Base-by-base conservation (phyloP, 1,284 basidiomycete species). In the Cutaneotrichosporon sp. region DNA sequence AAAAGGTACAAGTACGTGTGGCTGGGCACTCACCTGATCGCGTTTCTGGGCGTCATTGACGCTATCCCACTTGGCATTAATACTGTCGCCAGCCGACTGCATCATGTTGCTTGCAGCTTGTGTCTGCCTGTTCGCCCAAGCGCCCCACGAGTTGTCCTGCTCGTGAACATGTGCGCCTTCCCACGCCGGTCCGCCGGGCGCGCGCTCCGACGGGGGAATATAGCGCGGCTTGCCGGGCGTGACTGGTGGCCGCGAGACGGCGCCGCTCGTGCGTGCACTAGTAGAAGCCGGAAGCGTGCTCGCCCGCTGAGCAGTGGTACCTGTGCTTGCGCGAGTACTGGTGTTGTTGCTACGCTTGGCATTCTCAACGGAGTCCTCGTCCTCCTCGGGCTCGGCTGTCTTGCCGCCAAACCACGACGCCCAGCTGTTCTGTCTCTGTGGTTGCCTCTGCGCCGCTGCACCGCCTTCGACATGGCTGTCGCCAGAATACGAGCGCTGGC, bases 181-280 rank as follows among this genome's bases (percentile, higher is more conserved):
- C 18, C 23, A 40, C 49, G 48, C 48, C 35, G 39, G 39, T 23
- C 45, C 36, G 30, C 37, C 49, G 12, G 50, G 40, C 42, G 30
- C 20, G 40, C 57, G 57, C 46, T 59, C 49, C 15, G 48, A 51
- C 4, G 57, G 57, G 20, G 56, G 56, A 8, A 55, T 50, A 41
- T 58, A 58, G 4, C 55, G 55, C 15, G 5, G 15, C 13, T 37
- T 37, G 14, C 36, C 36, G 10, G 26, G 26, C 26, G 5, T 5
- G 7, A 10, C 36, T 17, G 14, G 36, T 5, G 36, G 36, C 4
- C 36, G 36, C 7, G 4, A 37, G 36, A 17, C 36, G 36, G 36
- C 36, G n/a, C 36, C 36, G 15, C 36, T 5, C 13, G 14, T 7
- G 26, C 26, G 7, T 30, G 26, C 5, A 10, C 26, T 10, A 10